These are phyloP conservation scores for Trichoderma sp. DNA, from an alignment of 2,329 filamentous ascomycete species.

Conservation along the genomic window DNA sequence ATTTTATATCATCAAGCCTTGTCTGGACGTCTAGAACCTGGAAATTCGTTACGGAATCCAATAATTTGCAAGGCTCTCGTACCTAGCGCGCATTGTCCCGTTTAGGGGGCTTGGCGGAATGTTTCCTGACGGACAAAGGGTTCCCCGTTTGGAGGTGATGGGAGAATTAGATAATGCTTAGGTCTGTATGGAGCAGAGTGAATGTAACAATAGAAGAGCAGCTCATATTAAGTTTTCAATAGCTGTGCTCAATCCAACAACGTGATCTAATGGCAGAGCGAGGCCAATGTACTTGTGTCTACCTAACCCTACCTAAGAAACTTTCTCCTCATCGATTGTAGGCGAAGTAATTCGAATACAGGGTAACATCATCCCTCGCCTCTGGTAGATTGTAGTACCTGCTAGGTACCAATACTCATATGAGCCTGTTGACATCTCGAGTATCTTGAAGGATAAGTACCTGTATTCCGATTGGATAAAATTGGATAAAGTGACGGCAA, in stretches of 20 bases:
- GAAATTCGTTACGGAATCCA: too few species aligned
- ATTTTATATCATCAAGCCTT: not conserved
- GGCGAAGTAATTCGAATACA: not conserved
- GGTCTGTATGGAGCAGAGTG: not conserved
- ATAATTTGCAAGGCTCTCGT: too few species aligned
- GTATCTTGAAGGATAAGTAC: not conserved
- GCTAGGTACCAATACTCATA: not conserved
- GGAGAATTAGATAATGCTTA: too few species aligned
- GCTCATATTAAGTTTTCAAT: not conserved
- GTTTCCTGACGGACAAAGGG: not conserved
- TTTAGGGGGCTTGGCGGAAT: not conserved
- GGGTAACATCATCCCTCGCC: too few species aligned
- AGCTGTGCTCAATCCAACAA: not conserved
- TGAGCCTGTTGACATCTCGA: too few species aligned
- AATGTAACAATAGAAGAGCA: not conserved
- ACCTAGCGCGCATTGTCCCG: not conserved
- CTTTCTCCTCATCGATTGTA: not conserved
- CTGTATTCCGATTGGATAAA: not conserved
- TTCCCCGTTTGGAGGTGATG: not conserved
- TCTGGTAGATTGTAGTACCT: too few species aligned
- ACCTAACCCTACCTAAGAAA: not conserved
- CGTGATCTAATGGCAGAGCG: not conserved
- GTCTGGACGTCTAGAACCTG: not conserved
- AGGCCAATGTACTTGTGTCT: not conserved
- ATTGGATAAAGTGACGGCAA: not conserved